Conservation (phyloP, 805 yeast genomes). For the Candida railenensis region DNA sequence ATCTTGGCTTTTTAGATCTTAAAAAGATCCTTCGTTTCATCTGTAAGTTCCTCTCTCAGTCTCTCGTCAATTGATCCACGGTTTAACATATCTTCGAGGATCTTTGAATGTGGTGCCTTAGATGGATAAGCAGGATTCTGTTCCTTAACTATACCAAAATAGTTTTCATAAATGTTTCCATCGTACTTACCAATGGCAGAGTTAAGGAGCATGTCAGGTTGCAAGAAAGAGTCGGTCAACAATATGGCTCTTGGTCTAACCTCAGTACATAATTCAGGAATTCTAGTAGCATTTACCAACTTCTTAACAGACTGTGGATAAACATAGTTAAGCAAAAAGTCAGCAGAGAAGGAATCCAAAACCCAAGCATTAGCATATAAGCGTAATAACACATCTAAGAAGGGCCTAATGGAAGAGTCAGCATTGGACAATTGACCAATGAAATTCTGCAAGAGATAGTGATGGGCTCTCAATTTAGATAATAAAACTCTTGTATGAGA, state of each 20-base stretch:
- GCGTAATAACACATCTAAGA: constrained; percentile 54
- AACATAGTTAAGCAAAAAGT: constrained; percentile 64
- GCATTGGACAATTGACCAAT: constrained; percentile 33
- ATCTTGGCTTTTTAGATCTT: background rate
- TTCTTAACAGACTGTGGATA: constrained; percentile 40
- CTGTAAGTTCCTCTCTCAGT: constrained; percentile 30
- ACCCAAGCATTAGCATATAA: constrained; percentile 53
- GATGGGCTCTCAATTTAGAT: constrained; percentile 52
- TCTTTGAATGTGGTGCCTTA: constrained; percentile 60
- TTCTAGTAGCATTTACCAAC: constrained; percentile 12
- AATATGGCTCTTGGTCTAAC: constrained; percentile 68
- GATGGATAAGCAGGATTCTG: constrained; percentile 50
- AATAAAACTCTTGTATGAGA: constrained; percentile 45
- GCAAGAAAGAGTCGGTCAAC: constrained; percentile 79
- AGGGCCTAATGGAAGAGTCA: constrained; percentile 42
- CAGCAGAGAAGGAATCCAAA: constrained; percentile 65
- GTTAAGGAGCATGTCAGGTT: constrained; percentile 77
- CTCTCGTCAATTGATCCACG: constrained; percentile 32
- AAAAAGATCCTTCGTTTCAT: constrained; percentile 22
- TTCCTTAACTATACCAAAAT: constrained; percentile 54
- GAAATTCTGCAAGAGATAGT: constrained; percentile 44
- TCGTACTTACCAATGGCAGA: constrained; percentile 78
- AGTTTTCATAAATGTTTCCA: constrained; percentile 82
- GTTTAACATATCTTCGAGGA: constrained; percentile 32
- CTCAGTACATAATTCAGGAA: constrained; percentile 26